These are phyloP conservation scores for Solioccasus polychromus DNA, from an alignment of 768 basidiomycete genomes.

Conservation along the genomic window DNA sequence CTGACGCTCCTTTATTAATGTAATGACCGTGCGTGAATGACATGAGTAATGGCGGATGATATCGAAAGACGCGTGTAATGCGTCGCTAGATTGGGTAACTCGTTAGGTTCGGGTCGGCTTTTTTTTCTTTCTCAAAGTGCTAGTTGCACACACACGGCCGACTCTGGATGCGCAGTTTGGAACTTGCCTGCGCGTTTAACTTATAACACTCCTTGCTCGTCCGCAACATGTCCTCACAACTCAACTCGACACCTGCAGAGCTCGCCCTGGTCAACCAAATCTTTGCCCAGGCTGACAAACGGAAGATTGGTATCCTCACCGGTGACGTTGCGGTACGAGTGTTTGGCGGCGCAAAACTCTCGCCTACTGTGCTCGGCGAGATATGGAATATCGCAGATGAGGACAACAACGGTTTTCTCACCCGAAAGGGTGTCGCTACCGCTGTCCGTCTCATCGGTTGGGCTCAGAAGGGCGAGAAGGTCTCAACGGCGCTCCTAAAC, in stretches of 20 bases:
- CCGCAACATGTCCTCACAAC: slow-evolving; percentile 38
- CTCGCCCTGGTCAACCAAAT: slow-evolving; percentile 67
- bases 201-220: slow-evolving; percentile 15
- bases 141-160: slow-evolving; percentile 9
- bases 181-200: slow-evolving; percentile 10
- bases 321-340: slow-evolving; percentile 89
- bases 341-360: slow-evolving; percentile 80
- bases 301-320: slow-evolving; percentile 80
- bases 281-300: slow-evolving; percentile 68
- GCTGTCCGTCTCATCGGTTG: slow-evolving; percentile 91
- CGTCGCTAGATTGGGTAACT: too few relatives aligned
- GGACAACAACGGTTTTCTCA: slow-evolving; percentile 90
- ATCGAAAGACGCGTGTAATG: too few relatives aligned
- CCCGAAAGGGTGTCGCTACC: slow-evolving; percentile 81
- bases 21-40: neutral
- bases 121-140: neutral
- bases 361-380: slow-evolving; percentile 78
- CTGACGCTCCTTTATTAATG: slow-evolving; percentile 12
- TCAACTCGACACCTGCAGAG: slow-evolving; percentile 46
- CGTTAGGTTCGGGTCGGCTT: neutral
- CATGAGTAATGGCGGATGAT: too few relatives aligned
- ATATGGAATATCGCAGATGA: slow-evolving; percentile 93
- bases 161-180: slow-evolving; percentile 18
- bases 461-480: slow-evolving; percentile 81
- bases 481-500: slow-evolving; percentile 57